phyloP scores from a whole-genome alignment of 306 rosid genomes.

The Astragalus glycyphyllos region DNA sequence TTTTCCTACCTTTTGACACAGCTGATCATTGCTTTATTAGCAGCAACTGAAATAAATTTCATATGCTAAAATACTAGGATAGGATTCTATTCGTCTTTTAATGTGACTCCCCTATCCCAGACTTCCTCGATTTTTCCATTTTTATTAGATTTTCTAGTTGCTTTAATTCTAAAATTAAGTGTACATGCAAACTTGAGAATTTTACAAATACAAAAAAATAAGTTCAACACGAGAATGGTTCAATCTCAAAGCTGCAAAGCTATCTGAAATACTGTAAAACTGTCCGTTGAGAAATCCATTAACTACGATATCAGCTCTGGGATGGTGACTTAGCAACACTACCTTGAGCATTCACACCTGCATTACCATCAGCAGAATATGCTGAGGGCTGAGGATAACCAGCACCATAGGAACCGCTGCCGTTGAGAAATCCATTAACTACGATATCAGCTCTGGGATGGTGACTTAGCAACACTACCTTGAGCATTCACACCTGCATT shows the following conservation, averaged over 20 bases:
- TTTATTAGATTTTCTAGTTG: no score
- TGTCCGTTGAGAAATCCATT: conserved; percentile 18
- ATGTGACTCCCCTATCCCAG: no score
- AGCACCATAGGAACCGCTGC: conserved; percentile 62
- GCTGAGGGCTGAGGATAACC: conserved; percentile 74
- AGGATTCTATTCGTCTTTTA: no score
- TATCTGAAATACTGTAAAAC: conserved; percentile 37
- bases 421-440: conserved; percentile 41
- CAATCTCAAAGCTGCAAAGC: conserved; percentile 37
- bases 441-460: conserved; percentile 72
- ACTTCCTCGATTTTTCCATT: no score
- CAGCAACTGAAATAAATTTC: no score
- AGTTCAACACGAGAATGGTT: not conserved
- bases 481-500: conserved; percentile 52
- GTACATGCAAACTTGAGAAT: not conserved
- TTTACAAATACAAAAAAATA: not conserved
- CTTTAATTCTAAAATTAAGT: no score
- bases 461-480: conserved; percentile 80
- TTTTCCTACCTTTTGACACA: no score
- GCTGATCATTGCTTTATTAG: no score
- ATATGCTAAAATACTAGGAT: no score
- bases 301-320: conserved; percentile 57
- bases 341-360: conserved; percentile 51
- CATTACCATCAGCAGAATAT: conserved; percentile 68
- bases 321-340: conserved; percentile 94